Conservation (phyloP, 352 stramenopile genomes). For the Phytophthora uliginosa region DNA sequence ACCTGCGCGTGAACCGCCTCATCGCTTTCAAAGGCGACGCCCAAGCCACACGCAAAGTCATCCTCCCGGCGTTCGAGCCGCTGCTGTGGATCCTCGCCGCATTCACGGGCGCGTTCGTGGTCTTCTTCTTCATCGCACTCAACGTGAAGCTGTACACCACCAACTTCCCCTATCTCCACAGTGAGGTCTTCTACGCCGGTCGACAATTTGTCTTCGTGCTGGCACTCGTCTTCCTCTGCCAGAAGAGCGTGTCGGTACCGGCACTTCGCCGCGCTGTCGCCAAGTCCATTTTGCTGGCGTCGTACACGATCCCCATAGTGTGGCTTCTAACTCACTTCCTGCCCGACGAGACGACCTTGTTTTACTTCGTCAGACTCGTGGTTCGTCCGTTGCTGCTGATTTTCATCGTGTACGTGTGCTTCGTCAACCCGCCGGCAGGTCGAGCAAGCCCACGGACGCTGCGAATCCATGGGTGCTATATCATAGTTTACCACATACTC, state of each 20-base stretch:
- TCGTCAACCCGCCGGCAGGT: conserved; percentile 39
- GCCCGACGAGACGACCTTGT: conserved; percentile 19
- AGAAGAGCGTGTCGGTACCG: conserved; percentile 74
- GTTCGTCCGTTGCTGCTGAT: conserved; percentile 33
- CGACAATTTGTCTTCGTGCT: conserved; percentile 70
- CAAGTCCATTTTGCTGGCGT: conserved; percentile 53
- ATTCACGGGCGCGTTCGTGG: conserved; percentile 33
- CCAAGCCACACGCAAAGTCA: conserved; percentile 54
- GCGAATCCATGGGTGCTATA: conserved; percentile 44
- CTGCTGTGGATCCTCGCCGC: conserved; percentile 57
- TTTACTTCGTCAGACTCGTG: conserved; percentile 31
- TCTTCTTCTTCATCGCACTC: conserved; percentile 52
- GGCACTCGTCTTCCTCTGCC: conserved; percentile 58
- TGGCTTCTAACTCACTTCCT: conserved; percentile 30
- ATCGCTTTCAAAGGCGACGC: conserved; percentile 54
- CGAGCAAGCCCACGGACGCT: conserved; percentile 39
- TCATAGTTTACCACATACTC: conserved; percentile 41
- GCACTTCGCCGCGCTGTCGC: conserved; percentile 51
- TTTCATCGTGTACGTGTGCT: conserved; percentile 46
- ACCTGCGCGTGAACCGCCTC: conserved; percentile 53
- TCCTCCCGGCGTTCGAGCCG: conserved; percentile 68
- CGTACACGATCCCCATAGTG: conserved; percentile 56
- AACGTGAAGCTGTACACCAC: conserved; percentile 40
- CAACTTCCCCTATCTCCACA: conserved; percentile 38
- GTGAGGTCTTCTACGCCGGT: conserved; percentile 52